Conservation (phyloP, 1,139 yeast species). For the Zygoascus meyerae region DNA sequence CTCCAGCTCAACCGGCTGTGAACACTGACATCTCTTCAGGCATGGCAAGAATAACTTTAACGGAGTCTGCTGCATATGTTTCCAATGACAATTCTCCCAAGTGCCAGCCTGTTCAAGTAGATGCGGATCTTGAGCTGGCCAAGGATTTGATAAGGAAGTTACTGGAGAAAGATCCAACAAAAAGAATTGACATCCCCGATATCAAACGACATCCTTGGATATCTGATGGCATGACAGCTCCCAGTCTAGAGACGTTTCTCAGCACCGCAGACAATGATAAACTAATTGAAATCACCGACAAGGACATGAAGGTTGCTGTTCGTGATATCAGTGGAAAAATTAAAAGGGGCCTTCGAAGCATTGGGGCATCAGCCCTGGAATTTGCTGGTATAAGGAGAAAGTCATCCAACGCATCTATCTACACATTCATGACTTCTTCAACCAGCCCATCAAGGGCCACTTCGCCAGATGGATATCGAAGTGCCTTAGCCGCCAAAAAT, state of each 20-base stretch:
- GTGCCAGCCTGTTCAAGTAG: constrained; percentile 12
- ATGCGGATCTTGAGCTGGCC: constrained; percentile 39
- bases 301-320: constrained; percentile 72
- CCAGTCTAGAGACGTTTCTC: constrained; percentile 35
- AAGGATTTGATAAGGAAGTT: constrained; percentile 60
- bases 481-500: background rate
- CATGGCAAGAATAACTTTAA: constrained; percentile 5
- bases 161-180: constrained; percentile 63
- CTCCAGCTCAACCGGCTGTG: background rate
- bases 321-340: constrained; percentile 70
- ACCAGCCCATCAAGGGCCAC: constrained; percentile 9
- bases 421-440: constrained; percentile 13
- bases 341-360: constrained; percentile 50
- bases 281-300: constrained; percentile 55
- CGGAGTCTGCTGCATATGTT: constrained; percentile 11
- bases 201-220: constrained; percentile 81
- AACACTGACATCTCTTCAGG: background rate
- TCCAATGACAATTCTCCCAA: background rate
- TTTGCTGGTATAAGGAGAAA: constrained; percentile 35
- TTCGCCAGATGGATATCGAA: constrained; percentile 4
- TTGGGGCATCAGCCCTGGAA: constrained; percentile 41
- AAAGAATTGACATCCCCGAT: constrained; percentile 64
- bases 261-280: constrained; percentile 29
- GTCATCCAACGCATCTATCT: constrained; percentile 19
- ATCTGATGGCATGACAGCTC: constrained; percentile 50